A percentile compares a stretch with the other conserved stretches of the same genome.
These are phyloP conservation scores for Fraxinus baroniana DNA, from an alignment of 305 asterid genomes.

Conservation along the genomic window DNA sequence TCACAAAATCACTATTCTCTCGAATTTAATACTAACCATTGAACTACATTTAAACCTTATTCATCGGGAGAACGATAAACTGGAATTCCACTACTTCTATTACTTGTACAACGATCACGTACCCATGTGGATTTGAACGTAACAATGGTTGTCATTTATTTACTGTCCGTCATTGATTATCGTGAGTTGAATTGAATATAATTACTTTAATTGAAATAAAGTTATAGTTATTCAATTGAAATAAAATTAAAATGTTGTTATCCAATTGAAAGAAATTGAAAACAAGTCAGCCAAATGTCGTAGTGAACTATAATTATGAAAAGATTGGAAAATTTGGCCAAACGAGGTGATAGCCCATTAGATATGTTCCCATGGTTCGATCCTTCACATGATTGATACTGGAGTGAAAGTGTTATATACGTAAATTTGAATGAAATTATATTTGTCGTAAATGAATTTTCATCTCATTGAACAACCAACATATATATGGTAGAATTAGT, in stretches of 20 bases:
- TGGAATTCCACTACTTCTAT: too few species aligned
- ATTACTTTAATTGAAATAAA: background rate
- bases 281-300: background rate
- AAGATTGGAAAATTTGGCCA: background rate
- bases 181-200: background rate
- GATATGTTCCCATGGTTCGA: constrained; percentile 8
- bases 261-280: background rate
- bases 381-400: background rate
- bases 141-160: too few species aligned
- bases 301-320: background rate
- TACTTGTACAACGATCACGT: too few species aligned
- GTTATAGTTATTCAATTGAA: background rate
- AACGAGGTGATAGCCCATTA: background rate
- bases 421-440: too few species aligned
- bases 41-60: too few species aligned
- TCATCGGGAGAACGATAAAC: too few species aligned
- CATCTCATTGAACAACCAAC: background rate
- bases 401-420: background rate
- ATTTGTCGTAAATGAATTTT: background rate
- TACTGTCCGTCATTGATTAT: background rate
- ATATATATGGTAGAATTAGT: background rate
- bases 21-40: too few species aligned
- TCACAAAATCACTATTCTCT: too few species aligned
- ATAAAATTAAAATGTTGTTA: background rate
- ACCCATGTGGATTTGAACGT: too few species aligned